Evolutionary conservation across 495 filamentous ascomycete genomes (phyloP).

Genomic region (Clavariopsis aquatica): DNA sequence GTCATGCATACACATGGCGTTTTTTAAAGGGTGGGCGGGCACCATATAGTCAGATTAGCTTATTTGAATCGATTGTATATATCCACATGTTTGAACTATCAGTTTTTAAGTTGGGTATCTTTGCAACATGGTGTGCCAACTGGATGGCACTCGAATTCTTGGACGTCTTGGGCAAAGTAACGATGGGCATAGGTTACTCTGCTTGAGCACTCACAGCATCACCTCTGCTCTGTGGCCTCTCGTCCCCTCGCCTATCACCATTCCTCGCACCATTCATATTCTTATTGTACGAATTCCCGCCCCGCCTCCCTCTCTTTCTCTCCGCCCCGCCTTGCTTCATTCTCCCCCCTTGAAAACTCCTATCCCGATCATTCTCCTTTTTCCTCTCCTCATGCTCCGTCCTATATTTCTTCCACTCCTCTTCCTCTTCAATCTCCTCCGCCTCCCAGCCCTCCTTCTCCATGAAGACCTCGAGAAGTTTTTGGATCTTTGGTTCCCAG

Average conservation of each 20-base stretch:
- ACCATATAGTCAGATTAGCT: not conserved
- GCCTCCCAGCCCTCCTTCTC: constrained; percentile 44
- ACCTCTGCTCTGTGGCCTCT: not conserved
- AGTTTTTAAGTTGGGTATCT: too few species aligned
- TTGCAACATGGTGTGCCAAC: too few species aligned
- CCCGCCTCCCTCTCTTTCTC: constrained; percentile 2
- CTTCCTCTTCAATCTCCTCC: constrained; percentile 25
- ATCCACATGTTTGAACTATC: not conserved
- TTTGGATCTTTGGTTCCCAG: constrained; percentile 75
- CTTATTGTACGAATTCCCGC: constrained; percentile 9
- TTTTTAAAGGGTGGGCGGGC: not conserved
- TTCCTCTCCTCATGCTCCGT: constrained; percentile 13
- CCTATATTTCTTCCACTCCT: constrained; percentile 11
- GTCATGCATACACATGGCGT: not conserved
- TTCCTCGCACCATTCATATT: constrained; percentile 10
- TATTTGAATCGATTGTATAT: not conserved
- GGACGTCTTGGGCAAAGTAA: too few species aligned
- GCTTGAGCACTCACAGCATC: not conserved
- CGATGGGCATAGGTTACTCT: not conserved
- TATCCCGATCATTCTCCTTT: constrained; percentile 18
- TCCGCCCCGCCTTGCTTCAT: not conserved
- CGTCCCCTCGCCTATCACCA: not conserved
- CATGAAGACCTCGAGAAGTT: constrained; percentile 62
- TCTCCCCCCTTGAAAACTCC: constrained; percentile 24
- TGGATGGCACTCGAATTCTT: too few species aligned